A percentile compares a stretch with the other conserved stretches of the same genome.
Conservation (phyloP, 345 rosid genomes). For the Diplotaxis tenuifolia region DNA sequence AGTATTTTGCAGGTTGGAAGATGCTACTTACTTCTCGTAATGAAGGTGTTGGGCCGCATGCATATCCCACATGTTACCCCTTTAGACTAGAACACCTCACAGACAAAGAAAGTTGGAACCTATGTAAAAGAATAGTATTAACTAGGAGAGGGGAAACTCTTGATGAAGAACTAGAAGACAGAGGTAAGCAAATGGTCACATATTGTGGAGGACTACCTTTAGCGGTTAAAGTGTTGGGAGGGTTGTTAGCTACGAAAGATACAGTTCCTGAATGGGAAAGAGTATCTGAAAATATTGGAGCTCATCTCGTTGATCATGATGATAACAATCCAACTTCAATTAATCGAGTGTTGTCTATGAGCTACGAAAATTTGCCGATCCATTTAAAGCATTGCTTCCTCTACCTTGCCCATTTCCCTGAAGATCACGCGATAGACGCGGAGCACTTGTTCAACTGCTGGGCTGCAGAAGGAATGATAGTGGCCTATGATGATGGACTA, state of each 20-base stretch:
- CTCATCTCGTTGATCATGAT: background rate
- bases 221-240: background rate
- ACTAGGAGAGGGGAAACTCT: background rate
- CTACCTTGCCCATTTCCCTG: background rate
- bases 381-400: background rate
- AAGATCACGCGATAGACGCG: constrained; percentile 25
- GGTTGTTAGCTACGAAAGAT: background rate
- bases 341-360: background rate
- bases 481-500: background rate
- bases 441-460: constrained; percentile 31
- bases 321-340: background rate
- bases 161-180: background rate
- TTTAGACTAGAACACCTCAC: constrained; percentile 8
- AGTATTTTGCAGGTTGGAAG: constrained; percentile 29
- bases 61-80: background rate
- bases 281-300: background rate
- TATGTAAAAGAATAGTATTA: background rate
- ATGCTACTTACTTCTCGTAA: constrained; percentile 44
- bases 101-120: constrained; percentile 31
- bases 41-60: constrained; percentile 25
- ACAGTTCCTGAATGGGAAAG: background rate
- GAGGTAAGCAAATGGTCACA: background rate
- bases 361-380: background rate
- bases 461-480: constrained; percentile 42
- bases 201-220: background rate